These are phyloP conservation scores for Pseudodiploospora longispora DNA, from an alignment of 2,329 filamentous ascomycete species.

Conservation along the genomic window DNA sequence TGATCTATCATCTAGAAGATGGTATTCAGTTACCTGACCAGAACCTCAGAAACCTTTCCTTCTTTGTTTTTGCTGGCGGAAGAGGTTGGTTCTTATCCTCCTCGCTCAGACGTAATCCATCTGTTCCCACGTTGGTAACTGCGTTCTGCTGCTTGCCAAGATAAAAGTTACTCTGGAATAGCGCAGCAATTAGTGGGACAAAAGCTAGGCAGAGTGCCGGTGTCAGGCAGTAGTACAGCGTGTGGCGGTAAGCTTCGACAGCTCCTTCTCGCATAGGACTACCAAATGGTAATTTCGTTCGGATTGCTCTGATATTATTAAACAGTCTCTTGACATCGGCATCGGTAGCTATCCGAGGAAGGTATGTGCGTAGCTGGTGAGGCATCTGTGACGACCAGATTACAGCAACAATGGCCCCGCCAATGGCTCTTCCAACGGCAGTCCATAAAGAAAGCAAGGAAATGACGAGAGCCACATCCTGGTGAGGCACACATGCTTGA, in stretches of 20 bases:
- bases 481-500: slow-evolving; percentile 31
- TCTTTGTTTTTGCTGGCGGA: slow-evolving; percentile 13
- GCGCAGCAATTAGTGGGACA: slow-evolving; percentile 25
- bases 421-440: slow-evolving; percentile 26
- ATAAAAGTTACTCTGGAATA: slow-evolving; percentile 31
- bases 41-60: slow-evolving; percentile 18
- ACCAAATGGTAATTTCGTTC: slow-evolving; percentile 21
- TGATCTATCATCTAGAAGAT: too few relatives aligned
- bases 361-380: slow-evolving; percentile 15
- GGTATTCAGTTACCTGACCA: slow-evolving; percentile 12
- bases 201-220: slow-evolving; percentile 23
- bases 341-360: slow-evolving; percentile 14
- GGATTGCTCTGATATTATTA: slow-evolving; percentile 24
- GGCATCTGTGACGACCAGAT: slow-evolving; percentile 27
- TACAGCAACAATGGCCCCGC: slow-evolving; percentile 24
- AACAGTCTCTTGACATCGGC: slow-evolving; percentile 20
- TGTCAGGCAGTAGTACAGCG: slow-evolving; percentile 26
- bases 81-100: slow-evolving; percentile 12
- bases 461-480: slow-evolving; percentile 27
- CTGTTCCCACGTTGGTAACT: slow-evolving; percentile 20
- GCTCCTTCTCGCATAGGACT: slow-evolving; percentile 25
- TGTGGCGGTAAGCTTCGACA: slow-evolving; percentile 22
- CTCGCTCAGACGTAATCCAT: slow-evolving; percentile 15
- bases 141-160: slow-evolving; percentile 23
- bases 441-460: slow-evolving; percentile 27